Conservation (phyloP, 768 basidiomycete species). For the Hydnomerulius pinastri region DNA sequence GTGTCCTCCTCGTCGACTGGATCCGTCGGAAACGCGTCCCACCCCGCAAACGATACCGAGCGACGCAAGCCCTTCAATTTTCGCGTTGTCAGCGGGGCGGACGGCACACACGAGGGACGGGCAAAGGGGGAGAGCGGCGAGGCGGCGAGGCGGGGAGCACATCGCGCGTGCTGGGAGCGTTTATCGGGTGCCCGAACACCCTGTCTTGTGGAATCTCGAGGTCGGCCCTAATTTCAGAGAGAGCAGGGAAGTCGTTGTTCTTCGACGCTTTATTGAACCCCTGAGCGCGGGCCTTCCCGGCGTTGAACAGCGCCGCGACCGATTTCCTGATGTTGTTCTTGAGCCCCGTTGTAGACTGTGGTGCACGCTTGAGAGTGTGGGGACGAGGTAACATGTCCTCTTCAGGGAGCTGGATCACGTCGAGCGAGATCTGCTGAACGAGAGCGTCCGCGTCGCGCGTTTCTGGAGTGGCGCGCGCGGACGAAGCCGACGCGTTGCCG, state of each 20-base stretch:
- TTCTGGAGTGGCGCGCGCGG: not conserved
- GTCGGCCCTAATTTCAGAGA: too few species aligned
- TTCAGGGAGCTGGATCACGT: conserved; percentile 13
- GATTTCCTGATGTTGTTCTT: conserved; percentile 6
- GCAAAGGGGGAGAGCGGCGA: conserved; percentile 5
- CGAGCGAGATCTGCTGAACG: conserved; percentile 10
- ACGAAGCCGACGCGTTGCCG: not conserved
- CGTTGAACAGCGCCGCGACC: conserved; percentile 8
- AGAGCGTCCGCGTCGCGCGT: not conserved
- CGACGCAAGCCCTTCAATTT: conserved; percentile 21
- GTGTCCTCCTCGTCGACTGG: conserved; percentile 1
- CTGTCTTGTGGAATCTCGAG: too few species aligned
- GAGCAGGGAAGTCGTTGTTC: not conserved
- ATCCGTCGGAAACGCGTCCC: not conserved
- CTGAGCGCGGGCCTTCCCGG: not conserved
- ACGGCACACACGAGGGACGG: not conserved
- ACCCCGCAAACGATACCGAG: conserved; percentile 26
- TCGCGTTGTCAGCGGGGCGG: not conserved
- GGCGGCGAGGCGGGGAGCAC: not conserved
- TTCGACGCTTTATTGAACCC: not conserved
- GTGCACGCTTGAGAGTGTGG: conserved; percentile 13
- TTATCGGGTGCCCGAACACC: conserved; percentile 19
- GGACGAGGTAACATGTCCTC: not conserved
- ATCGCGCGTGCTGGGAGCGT: too few species aligned
- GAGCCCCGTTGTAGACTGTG: conserved; percentile 4